Percentiles rank a stretch among this genome's conserved stretches.
phyloP scores from a whole-genome alignment of 2,329 filamentous ascomycete genomes.

The Xylariomycetidae sp. region DNA sequence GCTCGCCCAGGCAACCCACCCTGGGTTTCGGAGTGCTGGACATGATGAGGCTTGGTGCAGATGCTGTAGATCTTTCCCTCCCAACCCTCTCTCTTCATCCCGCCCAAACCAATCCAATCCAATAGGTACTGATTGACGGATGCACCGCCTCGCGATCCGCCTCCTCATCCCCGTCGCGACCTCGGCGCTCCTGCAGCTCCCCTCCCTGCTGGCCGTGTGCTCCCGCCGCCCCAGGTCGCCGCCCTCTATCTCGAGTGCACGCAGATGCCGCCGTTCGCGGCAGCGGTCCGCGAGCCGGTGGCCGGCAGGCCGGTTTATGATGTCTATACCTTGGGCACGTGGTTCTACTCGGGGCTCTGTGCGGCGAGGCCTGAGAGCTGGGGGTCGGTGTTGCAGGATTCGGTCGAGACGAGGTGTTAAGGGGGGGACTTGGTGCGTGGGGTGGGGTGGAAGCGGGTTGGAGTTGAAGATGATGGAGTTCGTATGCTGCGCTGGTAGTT shows the following conservation, averaged over 20 bases:
- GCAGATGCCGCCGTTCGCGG: slow-evolving; percentile 30
- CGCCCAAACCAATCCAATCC: no score
- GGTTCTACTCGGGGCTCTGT: slow-evolving; percentile 30
- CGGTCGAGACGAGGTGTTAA: no score
- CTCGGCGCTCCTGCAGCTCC: slow-evolving; percentile 29
- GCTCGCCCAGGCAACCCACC: slow-evolving; percentile 35
- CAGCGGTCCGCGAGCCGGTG: slow-evolving; percentile 24
- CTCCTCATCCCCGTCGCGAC: slow-evolving; percentile 31
- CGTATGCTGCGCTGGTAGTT: no score
- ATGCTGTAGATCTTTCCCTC: no score
- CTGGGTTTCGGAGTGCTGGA: slow-evolving; percentile 27
- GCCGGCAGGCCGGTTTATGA: slow-evolving; percentile 29
- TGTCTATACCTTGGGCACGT: slow-evolving; percentile 28
- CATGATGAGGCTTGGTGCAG: no score
- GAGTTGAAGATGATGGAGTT: no score
- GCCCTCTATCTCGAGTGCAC: slow-evolving; percentile 30
- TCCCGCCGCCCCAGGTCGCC: slow-evolving; percentile 17
- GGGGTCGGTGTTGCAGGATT: no score
- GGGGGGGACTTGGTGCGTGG: no score
- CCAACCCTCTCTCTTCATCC: no score
- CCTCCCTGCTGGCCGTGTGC: slow-evolving; percentile 22
- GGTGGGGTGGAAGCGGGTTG: no score
- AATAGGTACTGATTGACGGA: no score
- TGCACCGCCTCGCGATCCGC: slow-evolving; percentile 25
- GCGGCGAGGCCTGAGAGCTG: slow-evolving; percentile 10